These are phyloP conservation scores for Plasmodium falciparum DNA, from an alignment of 169 alveolate species.

Conservation along the genomic window DNA sequence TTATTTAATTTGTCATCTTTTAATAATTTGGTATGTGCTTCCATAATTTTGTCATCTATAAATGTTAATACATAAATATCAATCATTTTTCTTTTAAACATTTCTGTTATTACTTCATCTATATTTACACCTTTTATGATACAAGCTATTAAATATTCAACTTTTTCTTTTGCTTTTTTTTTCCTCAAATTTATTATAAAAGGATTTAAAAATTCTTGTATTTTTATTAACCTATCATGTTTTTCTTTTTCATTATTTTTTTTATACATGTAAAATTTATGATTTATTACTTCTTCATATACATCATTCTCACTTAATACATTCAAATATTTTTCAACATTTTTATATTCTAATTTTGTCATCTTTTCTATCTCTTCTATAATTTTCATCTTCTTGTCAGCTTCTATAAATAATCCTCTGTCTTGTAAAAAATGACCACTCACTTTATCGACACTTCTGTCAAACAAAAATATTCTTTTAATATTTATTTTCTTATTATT, in stretches of 20 bases:
- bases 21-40: constrained; percentile 57
- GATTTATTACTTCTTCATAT: constrained; percentile 75
- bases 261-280: constrained; percentile 58
- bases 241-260: constrained; percentile 72
- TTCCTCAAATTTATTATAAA: constrained; percentile 52
- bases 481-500: no score
- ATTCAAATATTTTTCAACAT: constrained; percentile 36
- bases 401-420: constrained; percentile 68
- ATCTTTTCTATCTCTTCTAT: constrained; percentile 70
- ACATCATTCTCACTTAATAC: constrained; percentile 64
- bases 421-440: constrained; percentile 63
- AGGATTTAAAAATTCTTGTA: constrained; percentile 65
- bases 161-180: constrained; percentile 74
- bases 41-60: constrained; percentile 71
- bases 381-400: constrained; percentile 54
- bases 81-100: constrained; percentile 54
- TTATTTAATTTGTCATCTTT: constrained; percentile 2
- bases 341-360: constrained; percentile 23
- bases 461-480: not conserved
- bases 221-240: constrained; percentile 23
- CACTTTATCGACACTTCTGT: constrained; percentile 72
- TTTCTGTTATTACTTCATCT: constrained; percentile 42
- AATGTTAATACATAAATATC: constrained; percentile 65
- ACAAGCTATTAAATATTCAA: constrained; percentile 52
- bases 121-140: constrained; percentile 41